Evolutionary conservation across 1,284 basidiomycete genomes (phyloP), one percentile per base, ranked within the genome.

Genomic region (Cronartium ribicola): DNA sequence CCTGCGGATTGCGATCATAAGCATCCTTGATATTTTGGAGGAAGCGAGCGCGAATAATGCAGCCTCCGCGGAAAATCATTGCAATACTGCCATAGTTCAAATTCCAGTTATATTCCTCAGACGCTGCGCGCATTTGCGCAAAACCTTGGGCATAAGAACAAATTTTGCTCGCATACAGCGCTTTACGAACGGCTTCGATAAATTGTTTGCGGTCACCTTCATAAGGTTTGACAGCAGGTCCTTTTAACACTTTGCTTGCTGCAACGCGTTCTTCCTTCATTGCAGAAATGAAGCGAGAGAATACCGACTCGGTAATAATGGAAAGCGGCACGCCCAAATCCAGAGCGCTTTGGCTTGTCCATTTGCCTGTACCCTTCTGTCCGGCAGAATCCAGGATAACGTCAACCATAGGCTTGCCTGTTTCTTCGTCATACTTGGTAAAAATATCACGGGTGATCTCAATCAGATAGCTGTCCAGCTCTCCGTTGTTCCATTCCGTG

Each of bases 311-410:
- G 73, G 79, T 79, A 67, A 81, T 80, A 40, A 81, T 77, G 65
- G 80, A 80, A 51, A 81, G 78, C 71, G 80, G 80, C 78, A 79
- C 79, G 44, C 80, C 80, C 61, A 81, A 78, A 70, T 81, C 80
- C 51, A 81, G 77, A 13, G 80, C 80, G 78, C 79, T 79, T 75
- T 80, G 80, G 63, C 79, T 80, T 63, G 80, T 81, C 80, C 80
- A 81, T 78, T 80, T 80, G 67, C 80, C 80, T 72, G 80, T 81
- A 72, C 80, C 80, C 77, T 81, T 81, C 77, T 81, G 80, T 76
- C 80, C 80, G 61, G 80, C 80, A 7, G 62, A 64, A 55, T 41
- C 62, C 22, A 81, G 76, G 74, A 81, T 80, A 78, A 80, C 80
- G 77, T 77, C 77, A 71, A 81, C 72, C 10, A 80, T 72, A 59